Conservation (phyloP, 1,284 basidiomycete species). For the Grifola frondosa region DNA sequence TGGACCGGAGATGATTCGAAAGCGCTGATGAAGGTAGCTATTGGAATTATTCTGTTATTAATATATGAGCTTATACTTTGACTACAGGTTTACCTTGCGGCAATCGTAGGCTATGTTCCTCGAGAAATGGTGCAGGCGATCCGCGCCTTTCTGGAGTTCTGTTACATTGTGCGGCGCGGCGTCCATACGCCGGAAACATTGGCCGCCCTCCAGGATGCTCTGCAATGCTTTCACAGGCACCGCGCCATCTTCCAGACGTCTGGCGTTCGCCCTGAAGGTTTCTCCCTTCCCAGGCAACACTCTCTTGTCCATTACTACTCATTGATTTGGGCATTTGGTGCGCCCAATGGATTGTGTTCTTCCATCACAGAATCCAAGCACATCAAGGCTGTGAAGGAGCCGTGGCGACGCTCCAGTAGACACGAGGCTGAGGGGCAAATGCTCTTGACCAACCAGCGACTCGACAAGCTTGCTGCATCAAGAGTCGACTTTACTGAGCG, state of each 20-base stretch:
- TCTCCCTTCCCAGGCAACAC: constrained; percentile 19
- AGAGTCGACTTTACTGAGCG: constrained; percentile 5
- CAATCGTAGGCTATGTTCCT: constrained; percentile 15
- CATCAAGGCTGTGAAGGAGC: constrained; percentile 23
- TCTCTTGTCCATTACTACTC: constrained; percentile 8
- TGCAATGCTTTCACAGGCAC: constrained; percentile 11
- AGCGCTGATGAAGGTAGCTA: constrained; percentile 22
- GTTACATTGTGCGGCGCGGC: constrained; percentile 9
- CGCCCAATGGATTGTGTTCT: constrained; percentile 19
- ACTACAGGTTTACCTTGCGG: constrained; percentile 16
- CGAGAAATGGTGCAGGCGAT: constrained; percentile 6
- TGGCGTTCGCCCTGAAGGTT: constrained; percentile 8
- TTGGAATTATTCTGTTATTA: not conserved
- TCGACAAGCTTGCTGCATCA: constrained; percentile 11
- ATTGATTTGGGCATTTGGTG: constrained; percentile 12
- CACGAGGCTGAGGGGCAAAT: constrained; percentile 18
- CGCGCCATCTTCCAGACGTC: constrained; percentile 7
- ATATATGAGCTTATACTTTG: not conserved
- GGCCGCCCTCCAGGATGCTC: constrained; percentile 5
- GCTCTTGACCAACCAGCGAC: constrained; percentile 15
- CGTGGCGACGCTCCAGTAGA: constrained; percentile 20
- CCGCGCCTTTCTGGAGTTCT: constrained; percentile 15
- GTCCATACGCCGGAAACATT: constrained; percentile 4
- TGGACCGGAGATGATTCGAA: constrained; percentile 25
- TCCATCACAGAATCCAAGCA: constrained; percentile 24